phyloP scores from a whole-genome alignment of 495 filamentous ascomycete species.

The Annulohypoxylon maeteangense region DNA sequence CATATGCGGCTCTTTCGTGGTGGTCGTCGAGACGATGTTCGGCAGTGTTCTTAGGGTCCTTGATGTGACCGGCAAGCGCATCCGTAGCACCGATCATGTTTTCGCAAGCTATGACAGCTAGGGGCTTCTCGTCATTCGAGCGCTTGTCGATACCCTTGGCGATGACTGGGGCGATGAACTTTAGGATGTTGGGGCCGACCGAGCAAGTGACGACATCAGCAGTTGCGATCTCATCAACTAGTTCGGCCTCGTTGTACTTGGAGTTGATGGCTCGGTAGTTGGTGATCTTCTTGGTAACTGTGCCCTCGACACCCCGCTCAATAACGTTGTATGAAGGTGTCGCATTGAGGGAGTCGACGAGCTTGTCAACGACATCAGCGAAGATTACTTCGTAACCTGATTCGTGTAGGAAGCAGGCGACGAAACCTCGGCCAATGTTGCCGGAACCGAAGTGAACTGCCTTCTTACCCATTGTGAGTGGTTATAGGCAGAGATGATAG shows the following conservation, averaged over 20 bases:
- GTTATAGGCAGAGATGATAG: neutral
- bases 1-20: constrained; percentile 77
- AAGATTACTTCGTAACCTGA: constrained; percentile 94
- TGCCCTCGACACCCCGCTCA: constrained; percentile 88
- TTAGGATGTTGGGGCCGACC: constrained; percentile 93
- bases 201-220: constrained; percentile 95
- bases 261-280: constrained; percentile 97
- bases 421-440: constrained; percentile 79
- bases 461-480: constrained; percentile 71
- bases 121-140: constrained; percentile 69
- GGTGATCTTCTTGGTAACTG: constrained; percentile 81
- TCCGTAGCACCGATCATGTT: constrained; percentile 95
- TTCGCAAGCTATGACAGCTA: constrained; percentile 96
- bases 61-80: constrained; percentile 81
- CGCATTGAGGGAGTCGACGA: constrained; percentile 81
- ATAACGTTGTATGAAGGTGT: constrained; percentile 86
- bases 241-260: constrained; percentile 79
- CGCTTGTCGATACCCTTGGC: constrained; percentile 88
- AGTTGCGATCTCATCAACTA: constrained; percentile 83
- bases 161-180: constrained; percentile 93
- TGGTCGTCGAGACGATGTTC: constrained; percentile 67
- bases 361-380: constrained; percentile 84
- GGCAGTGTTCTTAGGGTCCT: constrained; percentile 72
- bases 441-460: constrained; percentile 94
- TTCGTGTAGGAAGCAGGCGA: constrained; percentile 78